Base-by-base conservation (phyloP, 306 rosid genomes). In the Pterocarpus santalinus region DNA sequence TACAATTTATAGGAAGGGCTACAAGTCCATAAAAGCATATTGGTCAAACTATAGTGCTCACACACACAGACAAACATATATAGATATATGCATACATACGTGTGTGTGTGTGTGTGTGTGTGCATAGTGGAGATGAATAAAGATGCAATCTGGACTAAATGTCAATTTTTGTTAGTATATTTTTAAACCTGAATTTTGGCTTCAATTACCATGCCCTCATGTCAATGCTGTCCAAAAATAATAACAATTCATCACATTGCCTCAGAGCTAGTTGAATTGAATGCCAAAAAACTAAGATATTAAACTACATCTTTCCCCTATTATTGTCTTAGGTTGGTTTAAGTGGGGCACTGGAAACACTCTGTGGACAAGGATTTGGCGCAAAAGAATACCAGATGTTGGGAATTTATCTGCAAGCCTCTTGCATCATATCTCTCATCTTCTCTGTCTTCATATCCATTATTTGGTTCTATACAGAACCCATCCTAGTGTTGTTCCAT, bases 351-450 rank as follows among this genome's bases (percentile, higher is more conserved):
- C 84, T 94, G 12, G 97, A 94, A 86, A 94, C 97, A 46, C 89
- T 92, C 0, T 94, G 98, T n/a, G 98, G 97, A 41, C 97, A 94
- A 85, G 95, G 89, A 60, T 92, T 83, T 85, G 98, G 97, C 0
- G 91, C 97, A 57, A 69, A 85, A 71, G 79, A 71, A 36, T 92
- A 88, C 85, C 82, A 89, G 53, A 46, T 62, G 80, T 32, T 94
- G 82, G 97, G 97, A 82, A 77, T 91, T 53, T 85, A 92, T 87
- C 88, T 94, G 8, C 97, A 92, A 84, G 72, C 94, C 39, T 87
- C 92, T 4, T 87, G 97, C 78, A 87, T 92, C 74, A 87, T 89
- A 51, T 87, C 94, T 11, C 44, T 87, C 16, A 17, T 91, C 46
- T 89, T 90, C 85, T 89, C 92, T 0, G 32, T 80, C 80, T 5